Conservation (phyloP, 352 stramenopile species). For the Globisporangium parvum region DNA sequence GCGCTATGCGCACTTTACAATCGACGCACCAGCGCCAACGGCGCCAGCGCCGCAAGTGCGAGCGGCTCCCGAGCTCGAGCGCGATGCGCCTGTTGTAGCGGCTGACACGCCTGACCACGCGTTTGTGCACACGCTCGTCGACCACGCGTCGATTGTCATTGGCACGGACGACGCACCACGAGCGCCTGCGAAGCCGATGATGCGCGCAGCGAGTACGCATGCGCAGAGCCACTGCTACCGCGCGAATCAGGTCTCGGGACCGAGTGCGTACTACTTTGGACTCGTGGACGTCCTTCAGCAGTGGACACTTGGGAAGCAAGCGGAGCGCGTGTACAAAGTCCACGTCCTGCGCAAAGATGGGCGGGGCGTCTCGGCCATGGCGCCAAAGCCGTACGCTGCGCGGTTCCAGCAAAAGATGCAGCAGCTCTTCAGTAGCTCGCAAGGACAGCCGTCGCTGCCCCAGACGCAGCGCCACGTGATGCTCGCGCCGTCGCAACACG, state of each 20-base stretch:
- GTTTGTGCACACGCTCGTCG: conserved; percentile 32
- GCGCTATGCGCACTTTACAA: conserved; percentile 82
- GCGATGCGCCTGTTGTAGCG: neutral
- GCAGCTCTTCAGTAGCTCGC: conserved; percentile 68
- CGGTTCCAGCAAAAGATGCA: conserved; percentile 85
- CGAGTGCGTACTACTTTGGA: conserved; percentile 87
- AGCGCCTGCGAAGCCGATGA: neutral
- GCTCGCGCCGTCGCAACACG: conserved; percentile 26
- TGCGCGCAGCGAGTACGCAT: neutral
- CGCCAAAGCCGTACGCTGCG: conserved; percentile 58
- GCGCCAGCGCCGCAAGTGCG: neutral
- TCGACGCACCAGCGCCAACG: conserved; percentile 22
- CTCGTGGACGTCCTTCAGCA: conserved; percentile 88
- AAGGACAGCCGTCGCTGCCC: neutral
- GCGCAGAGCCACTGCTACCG: conserved; percentile 39
- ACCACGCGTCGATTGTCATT: neutral
- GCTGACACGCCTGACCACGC: conserved; percentile 17
- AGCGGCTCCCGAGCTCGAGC: conserved; percentile 7
- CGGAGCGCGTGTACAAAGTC: conserved; percentile 82
- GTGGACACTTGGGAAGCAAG: conserved; percentile 77
- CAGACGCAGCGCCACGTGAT: conserved; percentile 21
- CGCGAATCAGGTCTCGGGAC: conserved; percentile 75
- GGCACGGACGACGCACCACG: conserved; percentile 13
- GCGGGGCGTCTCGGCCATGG: conserved; percentile 70
- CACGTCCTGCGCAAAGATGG: conserved; percentile 63